Percentiles rank a stretch among this genome's conserved stretches.
Conservation (phyloP, 805 yeast genomes). For the Monosporozyma solicola region DNA sequence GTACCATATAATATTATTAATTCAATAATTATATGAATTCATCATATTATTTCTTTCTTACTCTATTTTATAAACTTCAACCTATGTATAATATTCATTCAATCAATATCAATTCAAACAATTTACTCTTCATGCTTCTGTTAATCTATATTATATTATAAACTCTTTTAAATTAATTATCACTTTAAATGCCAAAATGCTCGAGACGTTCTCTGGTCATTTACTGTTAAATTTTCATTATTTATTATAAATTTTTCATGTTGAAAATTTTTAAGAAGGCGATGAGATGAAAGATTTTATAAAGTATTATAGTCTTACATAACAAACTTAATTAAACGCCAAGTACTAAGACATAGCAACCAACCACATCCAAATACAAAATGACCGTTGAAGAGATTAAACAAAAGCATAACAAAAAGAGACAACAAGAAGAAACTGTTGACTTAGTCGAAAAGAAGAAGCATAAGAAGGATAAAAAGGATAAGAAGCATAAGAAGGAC, state of each 20-base stretch:
- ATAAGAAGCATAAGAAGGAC: conserved; percentile 21
- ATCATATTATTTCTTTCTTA: background rate
- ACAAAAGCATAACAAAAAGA: conserved; percentile 30
- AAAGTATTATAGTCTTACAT: background rate
- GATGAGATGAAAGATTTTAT: background rate
- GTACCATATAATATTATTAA: conserved; percentile 1
- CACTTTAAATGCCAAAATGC: background rate
- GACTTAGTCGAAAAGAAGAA: conserved; percentile 24
- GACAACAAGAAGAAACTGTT: conserved; percentile 28
- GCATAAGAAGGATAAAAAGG: conserved; percentile 26
- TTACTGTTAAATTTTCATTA: background rate
- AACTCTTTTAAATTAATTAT: background rate
- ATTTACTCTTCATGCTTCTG: too few relatives aligned
- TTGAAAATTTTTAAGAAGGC: background rate
- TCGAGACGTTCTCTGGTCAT: background rate
- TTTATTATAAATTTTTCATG: background rate
- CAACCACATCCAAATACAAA: background rate
- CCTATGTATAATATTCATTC: background rate
- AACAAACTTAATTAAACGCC: background rate
- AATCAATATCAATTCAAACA: background rate
- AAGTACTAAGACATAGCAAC: background rate
- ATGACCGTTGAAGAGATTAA: conserved; percentile 32
- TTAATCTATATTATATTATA: too few relatives aligned
- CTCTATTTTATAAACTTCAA: background rate
- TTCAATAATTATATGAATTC: conserved; percentile 1